Conservation (phyloP, 208 protist genomes). For the Sergeia podlipaevii region DNA sequence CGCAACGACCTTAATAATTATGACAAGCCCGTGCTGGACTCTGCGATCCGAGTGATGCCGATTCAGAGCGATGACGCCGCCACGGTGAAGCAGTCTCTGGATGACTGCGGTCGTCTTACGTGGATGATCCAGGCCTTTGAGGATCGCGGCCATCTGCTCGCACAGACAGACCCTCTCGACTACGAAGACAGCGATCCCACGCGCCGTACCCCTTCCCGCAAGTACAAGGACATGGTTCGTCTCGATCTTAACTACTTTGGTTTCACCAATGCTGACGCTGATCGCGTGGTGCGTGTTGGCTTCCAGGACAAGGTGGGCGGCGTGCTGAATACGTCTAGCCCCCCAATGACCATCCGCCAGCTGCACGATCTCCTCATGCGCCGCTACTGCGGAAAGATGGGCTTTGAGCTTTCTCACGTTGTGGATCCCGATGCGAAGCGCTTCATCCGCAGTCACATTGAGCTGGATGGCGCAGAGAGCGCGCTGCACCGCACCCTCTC, state of each 20-base stretch:
- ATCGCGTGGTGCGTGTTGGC: slow-evolving; percentile 74
- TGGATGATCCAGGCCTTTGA: slow-evolving; percentile 91
- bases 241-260: slow-evolving; percentile 84
- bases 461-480: slow-evolving; percentile 53
- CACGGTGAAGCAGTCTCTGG: slow-evolving; percentile 67
- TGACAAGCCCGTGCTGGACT: slow-evolving; percentile 53
- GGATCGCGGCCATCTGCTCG: slow-evolving; percentile 79
- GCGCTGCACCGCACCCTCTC: slow-evolving; percentile 43
- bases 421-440: slow-evolving; percentile 74
- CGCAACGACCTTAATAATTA: slow-evolving; percentile 28
- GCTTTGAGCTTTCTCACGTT: slow-evolving; percentile 96
- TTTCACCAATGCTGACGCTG: slow-evolving; percentile 58
- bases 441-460: slow-evolving; percentile 91
- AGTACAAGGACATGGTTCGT: slow-evolving; percentile 50
- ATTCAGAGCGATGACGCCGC: slow-evolving; percentile 18
- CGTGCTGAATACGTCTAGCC: slow-evolving; percentile 53
- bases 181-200: slow-evolving; percentile 51
- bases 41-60: slow-evolving; percentile 66
- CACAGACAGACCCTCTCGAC: slow-evolving; percentile 80
- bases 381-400: slow-evolving; percentile 89
- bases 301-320: slow-evolving; percentile 76
- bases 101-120: slow-evolving; percentile 70
- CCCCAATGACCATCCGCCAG: slow-evolving; percentile 71
- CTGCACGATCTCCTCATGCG: slow-evolving; percentile 75
- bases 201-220: slow-evolving; percentile 42